Evolutionary conservation across 2,329 filamentous ascomycete species (phyloP), one percentile per base, ranked within the genome.

Genomic region (Annulohypoxylon truncatum): DNA sequence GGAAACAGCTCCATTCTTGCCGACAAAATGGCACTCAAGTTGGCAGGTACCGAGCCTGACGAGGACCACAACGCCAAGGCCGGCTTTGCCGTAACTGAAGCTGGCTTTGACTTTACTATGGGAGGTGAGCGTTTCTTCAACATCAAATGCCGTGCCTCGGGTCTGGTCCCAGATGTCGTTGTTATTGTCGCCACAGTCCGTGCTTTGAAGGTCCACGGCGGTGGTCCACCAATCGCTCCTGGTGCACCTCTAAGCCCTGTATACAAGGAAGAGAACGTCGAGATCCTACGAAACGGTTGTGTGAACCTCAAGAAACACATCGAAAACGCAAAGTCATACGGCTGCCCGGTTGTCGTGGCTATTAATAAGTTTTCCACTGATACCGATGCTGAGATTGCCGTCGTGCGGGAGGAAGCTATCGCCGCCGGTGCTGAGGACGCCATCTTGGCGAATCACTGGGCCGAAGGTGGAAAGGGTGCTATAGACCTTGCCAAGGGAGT

Each of bases 71-170:
- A 89, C 53, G 84, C 90, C 72, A 95, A 96, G 84, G 88, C 92
- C 28, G 96, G 96, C 8, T 98, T 96, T 74, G 95, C 97, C 20
- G 90, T 99, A 35, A 99, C 96, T 1, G 96, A 99, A 80, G 95
- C 96, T 56, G 96, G 96, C 8, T 99, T 99, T 79, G 96, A 99
- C 81, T 99, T 99, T 82, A 98, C 96, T 75, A 99, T 99, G 96
- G 96, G 96, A 70, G 96, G 96, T 69, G 96, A 99, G 86, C 92
- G 96, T 55, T 99, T 99, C 87, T 98, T 99, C 89, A 98, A 99
- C 84, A 98, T 99, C 85, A 99, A 99, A 86, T 98, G 96, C 83
- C 92, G 96, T 66, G 92, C 94, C 8, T 97, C 95, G 4, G 95
- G 95, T 22, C 90, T 99, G 47, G 89, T 93, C 2, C 96, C 96